A percentile compares a stretch with the other conserved stretches of the same genome.
These are phyloP conservation scores for Babesia caballi DNA, from an alignment of 169 alveolate genomes.

Conservation along the genomic window DNA sequence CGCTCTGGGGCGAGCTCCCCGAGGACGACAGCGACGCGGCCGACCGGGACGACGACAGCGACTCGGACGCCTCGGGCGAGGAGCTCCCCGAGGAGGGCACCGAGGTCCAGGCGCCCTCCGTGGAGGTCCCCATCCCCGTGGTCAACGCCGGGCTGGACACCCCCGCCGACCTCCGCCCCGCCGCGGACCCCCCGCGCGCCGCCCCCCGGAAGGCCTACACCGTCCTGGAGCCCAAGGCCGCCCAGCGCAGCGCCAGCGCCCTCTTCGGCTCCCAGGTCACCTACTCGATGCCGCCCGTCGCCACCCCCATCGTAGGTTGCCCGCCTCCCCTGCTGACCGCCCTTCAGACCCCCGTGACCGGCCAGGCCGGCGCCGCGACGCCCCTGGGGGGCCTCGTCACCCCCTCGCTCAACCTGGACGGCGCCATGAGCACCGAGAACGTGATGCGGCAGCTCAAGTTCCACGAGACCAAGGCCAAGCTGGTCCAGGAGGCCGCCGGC, in stretches of 20 bases:
- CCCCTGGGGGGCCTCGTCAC: slow-evolving; percentile 62
- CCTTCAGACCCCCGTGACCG: slow-evolving; percentile 6
- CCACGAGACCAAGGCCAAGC: slow-evolving; percentile 71
- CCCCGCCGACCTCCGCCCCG: slow-evolving; percentile 42
- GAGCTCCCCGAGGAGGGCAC: slow-evolving; percentile 43
- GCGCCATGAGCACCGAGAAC: slow-evolving; percentile 44
- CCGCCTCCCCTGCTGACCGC: not conserved
- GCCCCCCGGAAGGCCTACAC: slow-evolving; percentile 65
- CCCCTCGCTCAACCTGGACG: slow-evolving; percentile 51
- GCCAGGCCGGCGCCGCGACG: slow-evolving; percentile 49
- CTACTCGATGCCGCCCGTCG: slow-evolving; percentile 65
- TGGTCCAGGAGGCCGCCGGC: slow-evolving; percentile 72
- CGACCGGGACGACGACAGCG: slow-evolving; percentile 55
- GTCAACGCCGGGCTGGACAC: slow-evolving; percentile 50
- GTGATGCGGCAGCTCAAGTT: slow-evolving; percentile 61
- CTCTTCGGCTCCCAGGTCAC: slow-evolving; percentile 65
- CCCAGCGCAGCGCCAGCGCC: slow-evolving; percentile 18
- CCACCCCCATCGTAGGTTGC: slow-evolving; percentile 46
- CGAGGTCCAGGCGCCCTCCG: slow-evolving; percentile 41
- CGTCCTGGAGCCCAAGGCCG: slow-evolving; percentile 56
- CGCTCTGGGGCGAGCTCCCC: slow-evolving; percentile 68
- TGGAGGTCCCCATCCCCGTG: slow-evolving; percentile 15
- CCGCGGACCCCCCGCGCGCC: slow-evolving; percentile 19
- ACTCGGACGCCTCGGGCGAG: slow-evolving; percentile 31
- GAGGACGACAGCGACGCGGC: slow-evolving; percentile 58